Evolutionary conservation across 768 basidiomycete species (phyloP), one percentile per base, ranked within the genome.

Genomic region (Russula vinacea): DNA sequence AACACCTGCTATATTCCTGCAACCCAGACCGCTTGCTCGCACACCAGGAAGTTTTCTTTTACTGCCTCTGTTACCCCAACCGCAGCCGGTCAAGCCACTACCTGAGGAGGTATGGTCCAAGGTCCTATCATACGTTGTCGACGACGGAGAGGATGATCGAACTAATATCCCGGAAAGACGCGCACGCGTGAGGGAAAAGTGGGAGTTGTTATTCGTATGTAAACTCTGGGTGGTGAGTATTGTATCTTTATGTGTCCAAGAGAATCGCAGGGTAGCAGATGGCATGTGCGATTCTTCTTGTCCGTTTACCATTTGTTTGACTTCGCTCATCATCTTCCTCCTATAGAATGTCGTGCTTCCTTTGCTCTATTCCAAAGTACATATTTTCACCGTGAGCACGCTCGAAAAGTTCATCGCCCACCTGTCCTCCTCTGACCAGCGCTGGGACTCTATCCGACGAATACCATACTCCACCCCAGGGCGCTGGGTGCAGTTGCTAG

Each of bases 381-480:
- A 72, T 33, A 73, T 90, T 35, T 70, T 71, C 6, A 76, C 78
- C 22, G 69, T 83, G 13, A 60, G 71, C 14, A 71, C 78, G 6
- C 77, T 93, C 47, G 79, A 82, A 60, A 79, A 77, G 64, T 87
- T 94, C 68, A 77, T 81, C n/a, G 64, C 75, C n/a, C 78, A 77
- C 26, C 79, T 95, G 1, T 76, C 79, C 63, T 69, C 72, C 35
- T 86, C 87, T 8, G 93, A 96, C 66, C 80, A 83, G 68, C 83
- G 81, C 71, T 96, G 94, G 94, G 92, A 94, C 70, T 90, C 91
- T 50, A 85, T 96, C 62, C 84, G 90, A 57, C 83, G 94, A 56
- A 92, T 90, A 68, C 90, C 90, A 0, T 90, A 88, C 70, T 94
- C 92, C 5, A 82, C 88, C 0, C 94, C 94, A 1, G 94, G 94